A percentile compares a stretch with the other conserved stretches of the same genome.
These are phyloP conservation scores for Suillus spraguei DNA, from an alignment of 768 basidiomycete genomes.

Conservation along the genomic window DNA sequence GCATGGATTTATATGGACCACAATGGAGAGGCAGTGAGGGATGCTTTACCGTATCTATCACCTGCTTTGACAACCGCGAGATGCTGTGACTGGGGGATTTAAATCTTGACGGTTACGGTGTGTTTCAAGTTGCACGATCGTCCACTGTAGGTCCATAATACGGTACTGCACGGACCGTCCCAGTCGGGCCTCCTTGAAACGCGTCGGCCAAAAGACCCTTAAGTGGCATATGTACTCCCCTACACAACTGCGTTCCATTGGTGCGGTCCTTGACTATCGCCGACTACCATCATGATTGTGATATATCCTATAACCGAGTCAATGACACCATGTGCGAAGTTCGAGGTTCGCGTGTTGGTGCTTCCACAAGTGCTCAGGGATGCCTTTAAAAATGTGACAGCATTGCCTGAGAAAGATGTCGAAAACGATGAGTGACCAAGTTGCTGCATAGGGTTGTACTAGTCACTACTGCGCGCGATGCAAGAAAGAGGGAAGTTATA, in stretches of 20 bases:
- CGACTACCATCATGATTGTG: neutral
- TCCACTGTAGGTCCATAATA: neutral
- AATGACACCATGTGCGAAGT: no score
- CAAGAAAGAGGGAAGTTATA: no score
- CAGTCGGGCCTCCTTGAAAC: neutral
- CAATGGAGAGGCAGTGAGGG: slow-evolving; percentile 25
- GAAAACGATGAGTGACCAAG: no score
- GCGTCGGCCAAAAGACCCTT: neutral
- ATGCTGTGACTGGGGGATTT: neutral
- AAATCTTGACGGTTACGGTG: no score
- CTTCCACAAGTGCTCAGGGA: no score
- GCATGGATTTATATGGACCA: slow-evolving; percentile 20
- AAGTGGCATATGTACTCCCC: no score
- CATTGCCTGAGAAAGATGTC: no score
- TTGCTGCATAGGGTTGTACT: no score
- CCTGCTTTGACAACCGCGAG: neutral
- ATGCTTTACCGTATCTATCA: neutral
- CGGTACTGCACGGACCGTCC: neutral
- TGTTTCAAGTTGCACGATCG: neutral
- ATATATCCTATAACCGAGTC: neutral
- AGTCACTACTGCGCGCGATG: no score
- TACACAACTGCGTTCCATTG: neutral
- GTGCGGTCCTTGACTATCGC: neutral
- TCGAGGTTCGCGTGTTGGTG: no score
- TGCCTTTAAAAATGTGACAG: slow-evolving; percentile 15